Evolutionary conservation across 2,329 filamentous ascomycete genomes (phyloP).

Genomic region (Ceratocystis ficicola): DNA sequence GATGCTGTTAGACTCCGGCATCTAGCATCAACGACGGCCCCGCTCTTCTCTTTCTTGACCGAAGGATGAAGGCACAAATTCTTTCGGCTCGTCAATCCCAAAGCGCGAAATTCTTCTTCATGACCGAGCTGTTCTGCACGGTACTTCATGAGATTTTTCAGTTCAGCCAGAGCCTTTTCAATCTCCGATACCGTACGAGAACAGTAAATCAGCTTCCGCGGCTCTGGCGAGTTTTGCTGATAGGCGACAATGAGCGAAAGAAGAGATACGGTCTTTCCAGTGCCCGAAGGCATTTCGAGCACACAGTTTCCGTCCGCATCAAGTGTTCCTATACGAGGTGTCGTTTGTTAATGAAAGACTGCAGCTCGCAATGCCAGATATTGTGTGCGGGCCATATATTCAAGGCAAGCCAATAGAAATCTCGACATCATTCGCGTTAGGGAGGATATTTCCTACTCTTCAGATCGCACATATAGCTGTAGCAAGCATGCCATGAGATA

Average conservation of each 20-base stretch:
- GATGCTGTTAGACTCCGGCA: slow-evolving; percentile 92
- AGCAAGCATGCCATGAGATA: slow-evolving; percentile 2
- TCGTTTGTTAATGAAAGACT: slow-evolving; percentile 10
- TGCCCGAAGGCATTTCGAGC: slow-evolving; percentile 96
- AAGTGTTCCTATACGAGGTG: slow-evolving; percentile 48
- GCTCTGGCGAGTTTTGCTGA: slow-evolving; percentile 84
- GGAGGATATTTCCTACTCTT: slow-evolving; percentile 34
- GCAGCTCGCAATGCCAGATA: too few species aligned
- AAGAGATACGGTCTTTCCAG: slow-evolving; percentile 91
- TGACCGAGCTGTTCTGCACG: slow-evolving; percentile 77
- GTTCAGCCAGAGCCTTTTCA: slow-evolving; percentile 85
- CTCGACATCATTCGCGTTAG: background rate
- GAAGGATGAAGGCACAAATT: slow-evolving; percentile 94
- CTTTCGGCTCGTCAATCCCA: slow-evolving; percentile 91
- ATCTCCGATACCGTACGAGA: slow-evolving; percentile 99
- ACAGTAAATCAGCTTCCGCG: slow-evolving; percentile 95
- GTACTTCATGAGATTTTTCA: slow-evolving; percentile 92
- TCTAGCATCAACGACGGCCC: slow-evolving; percentile 82
- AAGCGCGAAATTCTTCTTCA: slow-evolving; percentile 81
- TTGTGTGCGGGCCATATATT: too few species aligned
- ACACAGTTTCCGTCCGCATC: slow-evolving; percentile 93
- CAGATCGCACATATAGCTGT: slow-evolving; percentile 45
- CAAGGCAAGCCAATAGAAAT: background rate
- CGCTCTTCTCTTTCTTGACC: slow-evolving; percentile 93
- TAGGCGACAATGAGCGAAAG: slow-evolving; percentile 94